Base-by-base conservation (phyloP, 2,329 filamentous ascomycete species). In the Capronia americana region DNA sequence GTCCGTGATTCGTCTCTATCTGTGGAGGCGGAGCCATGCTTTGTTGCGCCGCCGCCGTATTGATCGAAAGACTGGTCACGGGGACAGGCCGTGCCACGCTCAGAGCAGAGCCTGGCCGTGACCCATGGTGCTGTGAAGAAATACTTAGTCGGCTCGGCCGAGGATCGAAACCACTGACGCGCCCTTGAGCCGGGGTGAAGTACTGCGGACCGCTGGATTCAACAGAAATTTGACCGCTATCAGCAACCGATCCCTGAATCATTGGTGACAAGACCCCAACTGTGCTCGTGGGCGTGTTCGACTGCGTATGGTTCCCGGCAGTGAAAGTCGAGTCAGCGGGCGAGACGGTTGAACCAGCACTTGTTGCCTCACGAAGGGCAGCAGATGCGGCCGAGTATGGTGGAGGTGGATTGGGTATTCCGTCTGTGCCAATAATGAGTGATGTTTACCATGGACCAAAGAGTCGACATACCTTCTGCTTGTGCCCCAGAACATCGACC, bases 401-500 rank as follows among this genome's bases (percentile, higher is more conserved):
- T 24, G 71, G 71, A 60, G 71, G 71, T 12, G 70, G 71, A 53
- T 60, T 63, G 23, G 65, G 17, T 34, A 69, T 58, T n/a, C 68
- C 68, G 51, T 67, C 70, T 71, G 57, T 28, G 46, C 53, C 50
- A 55, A 11, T 67, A 68, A 11, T 74, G 71, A 63, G 50, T 56
- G 23, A 41, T 20, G 44, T 48, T 51, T 34, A 23, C 38, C 30
- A 11, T 55, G 11, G 50, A 61, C 17, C 23, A n/a, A 44, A 50
- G n/a, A 23, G n/a, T 24, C 23, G 26, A 65, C 54, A 34, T 63
- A 71, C 69, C 65, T 23, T 71, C 67, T 28, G 65, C 56, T 34
- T 67, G 63, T 48, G 61, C 44, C 10, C 54, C 59, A 26, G 44
- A 20, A 44, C 26, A 32, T 23, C 56, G 63, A 38, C 53, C 32